These are phyloP conservation scores for Lactifluus hygrophoroides DNA, from an alignment of 768 basidiomycete species.

Conservation along the genomic window DNA sequence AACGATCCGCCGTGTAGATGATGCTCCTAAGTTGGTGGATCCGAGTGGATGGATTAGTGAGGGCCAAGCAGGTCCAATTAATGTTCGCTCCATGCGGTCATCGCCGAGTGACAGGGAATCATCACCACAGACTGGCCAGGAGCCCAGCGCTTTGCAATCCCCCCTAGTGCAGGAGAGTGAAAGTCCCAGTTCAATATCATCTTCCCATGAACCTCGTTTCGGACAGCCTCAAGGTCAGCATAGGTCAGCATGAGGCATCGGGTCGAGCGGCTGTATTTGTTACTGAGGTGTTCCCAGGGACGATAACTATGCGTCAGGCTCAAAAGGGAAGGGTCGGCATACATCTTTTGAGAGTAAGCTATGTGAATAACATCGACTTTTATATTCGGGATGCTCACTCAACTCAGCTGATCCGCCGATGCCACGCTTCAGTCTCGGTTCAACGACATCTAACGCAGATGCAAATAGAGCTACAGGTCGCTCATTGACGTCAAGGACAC, in stretches of 20 bases:
- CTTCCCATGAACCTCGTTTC: neutral
- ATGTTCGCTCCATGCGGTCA: neutral
- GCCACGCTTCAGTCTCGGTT: neutral
- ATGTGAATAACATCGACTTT: neutral
- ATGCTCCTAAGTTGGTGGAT: slow-evolving; percentile 57
- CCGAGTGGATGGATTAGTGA: slow-evolving; percentile 67
- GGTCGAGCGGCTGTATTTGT: neutral
- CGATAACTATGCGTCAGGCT: neutral
- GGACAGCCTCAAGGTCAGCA: neutral
- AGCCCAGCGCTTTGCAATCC: neutral
- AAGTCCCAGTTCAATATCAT: neutral
- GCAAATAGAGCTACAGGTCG: neutral
- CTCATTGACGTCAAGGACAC: slow-evolving; percentile 31
- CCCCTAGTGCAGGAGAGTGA: neutral
- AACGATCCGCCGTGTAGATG: slow-evolving; percentile 72
- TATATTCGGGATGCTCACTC: neutral
- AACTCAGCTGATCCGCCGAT: neutral
- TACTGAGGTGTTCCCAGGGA: neutral
- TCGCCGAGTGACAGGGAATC: neutral
- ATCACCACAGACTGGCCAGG: neutral
- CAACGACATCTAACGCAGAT: neutral
- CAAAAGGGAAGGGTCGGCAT: neutral
- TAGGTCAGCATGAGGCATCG: neutral
- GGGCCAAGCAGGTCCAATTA: slow-evolving; percentile 24
- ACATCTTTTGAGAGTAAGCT: slow-evolving; percentile 1